These are phyloP conservation scores for Talaromyces sp. DNA, from an alignment of 2,329 filamentous ascomycete genomes.

Conservation along the genomic window DNA sequence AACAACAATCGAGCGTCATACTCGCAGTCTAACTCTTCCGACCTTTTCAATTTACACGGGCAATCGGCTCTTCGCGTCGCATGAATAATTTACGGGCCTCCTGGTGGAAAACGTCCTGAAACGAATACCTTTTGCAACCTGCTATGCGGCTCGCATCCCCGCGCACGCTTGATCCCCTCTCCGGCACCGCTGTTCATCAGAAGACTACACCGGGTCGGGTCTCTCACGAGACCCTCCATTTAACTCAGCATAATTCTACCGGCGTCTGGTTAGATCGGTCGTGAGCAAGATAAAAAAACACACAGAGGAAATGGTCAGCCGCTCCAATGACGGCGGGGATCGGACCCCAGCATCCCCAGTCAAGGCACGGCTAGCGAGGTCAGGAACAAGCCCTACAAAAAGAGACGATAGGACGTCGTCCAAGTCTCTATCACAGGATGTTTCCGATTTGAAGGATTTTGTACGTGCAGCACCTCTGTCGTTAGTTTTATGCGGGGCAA, in stretches of 20 bases:
- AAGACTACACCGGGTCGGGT: background rate
- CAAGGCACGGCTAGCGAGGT: conserved; percentile 33
- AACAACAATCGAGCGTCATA: conserved; percentile 1
- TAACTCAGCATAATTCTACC: background rate
- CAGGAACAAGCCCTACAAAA: conserved; percentile 42
- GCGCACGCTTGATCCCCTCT: conserved; percentile 14
- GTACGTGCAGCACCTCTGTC: conserved; percentile 25
- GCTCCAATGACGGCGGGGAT: conserved; percentile 33
- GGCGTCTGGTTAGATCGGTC: background rate
- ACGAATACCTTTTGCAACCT: conserved; percentile 9
- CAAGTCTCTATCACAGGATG: conserved; percentile 48
- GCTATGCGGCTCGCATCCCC: conserved; percentile 19
- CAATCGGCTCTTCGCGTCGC: background rate
- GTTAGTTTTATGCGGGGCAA: background rate
- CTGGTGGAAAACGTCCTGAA: background rate
- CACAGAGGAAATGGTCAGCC: conserved; percentile 34
- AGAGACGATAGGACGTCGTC: conserved; percentile 48
- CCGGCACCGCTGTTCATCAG: conserved; percentile 4
- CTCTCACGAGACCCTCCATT: background rate
- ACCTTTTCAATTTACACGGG: background rate
- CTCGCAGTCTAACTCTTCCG: background rate
- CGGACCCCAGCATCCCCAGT: conserved; percentile 32
- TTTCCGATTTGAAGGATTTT: conserved; percentile 48
- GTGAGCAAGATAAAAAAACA: background rate
- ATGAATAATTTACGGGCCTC: background rate